A percentile compares a stretch with the other conserved stretches of the same genome.
phyloP scores from a whole-genome alignment of 2,329 filamentous ascomycete genomes.

The Thielaviopsis punctulata region DNA sequence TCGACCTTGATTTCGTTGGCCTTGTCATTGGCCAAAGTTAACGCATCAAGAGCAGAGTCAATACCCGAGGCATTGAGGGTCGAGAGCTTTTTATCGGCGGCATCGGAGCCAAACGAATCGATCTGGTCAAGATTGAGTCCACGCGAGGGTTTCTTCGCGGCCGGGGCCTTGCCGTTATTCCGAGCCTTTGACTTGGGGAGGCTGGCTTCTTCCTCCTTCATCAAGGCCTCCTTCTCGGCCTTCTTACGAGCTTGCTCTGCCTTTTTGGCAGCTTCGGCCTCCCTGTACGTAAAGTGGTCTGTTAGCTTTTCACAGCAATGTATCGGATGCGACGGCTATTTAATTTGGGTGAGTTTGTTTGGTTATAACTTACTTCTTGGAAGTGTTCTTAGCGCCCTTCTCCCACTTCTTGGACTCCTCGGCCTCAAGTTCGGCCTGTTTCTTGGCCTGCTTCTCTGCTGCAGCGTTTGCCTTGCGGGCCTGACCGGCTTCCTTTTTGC shows the following conservation, averaged over 20 bases:
- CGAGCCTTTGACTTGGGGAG: conserved; percentile 38
- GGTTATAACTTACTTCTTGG: conserved; percentile 58
- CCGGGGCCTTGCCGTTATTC: conserved; percentile 51
- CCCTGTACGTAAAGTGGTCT: conserved; percentile 34
- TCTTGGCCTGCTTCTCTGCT: conserved; percentile 57
- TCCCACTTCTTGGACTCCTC: conserved; percentile 64
- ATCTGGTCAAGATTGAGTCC: conserved; percentile 63
- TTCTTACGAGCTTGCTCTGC: conserved; percentile 74
- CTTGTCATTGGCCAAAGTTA: conserved; percentile 44
- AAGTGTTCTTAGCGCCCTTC: conserved; percentile 67
- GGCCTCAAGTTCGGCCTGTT: conserved; percentile 46
- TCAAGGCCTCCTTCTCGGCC: conserved; percentile 71
- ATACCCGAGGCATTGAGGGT: conserved; percentile 73
- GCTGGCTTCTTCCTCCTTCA: conserved; percentile 65
- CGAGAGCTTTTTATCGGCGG: conserved; percentile 24
- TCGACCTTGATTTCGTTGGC: conserved; percentile 49
- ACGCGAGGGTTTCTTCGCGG: conserved; percentile 41
- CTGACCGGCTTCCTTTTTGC: conserved; percentile 79
- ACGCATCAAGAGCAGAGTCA: conserved; percentile 80
- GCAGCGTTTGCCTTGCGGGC: conserved; percentile 84
- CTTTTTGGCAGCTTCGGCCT: conserved; percentile 69
- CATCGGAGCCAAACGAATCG: conserved; percentile 50
- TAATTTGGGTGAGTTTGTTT: no score
- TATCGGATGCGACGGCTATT: no score
- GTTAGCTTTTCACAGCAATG: background rate